A percentile compares a stretch with the other conserved stretches of the same genome.
These are phyloP conservation scores for Psilocybe mexicana DNA, from an alignment of 1,284 basidiomycete species.

Conservation along the genomic window DNA sequence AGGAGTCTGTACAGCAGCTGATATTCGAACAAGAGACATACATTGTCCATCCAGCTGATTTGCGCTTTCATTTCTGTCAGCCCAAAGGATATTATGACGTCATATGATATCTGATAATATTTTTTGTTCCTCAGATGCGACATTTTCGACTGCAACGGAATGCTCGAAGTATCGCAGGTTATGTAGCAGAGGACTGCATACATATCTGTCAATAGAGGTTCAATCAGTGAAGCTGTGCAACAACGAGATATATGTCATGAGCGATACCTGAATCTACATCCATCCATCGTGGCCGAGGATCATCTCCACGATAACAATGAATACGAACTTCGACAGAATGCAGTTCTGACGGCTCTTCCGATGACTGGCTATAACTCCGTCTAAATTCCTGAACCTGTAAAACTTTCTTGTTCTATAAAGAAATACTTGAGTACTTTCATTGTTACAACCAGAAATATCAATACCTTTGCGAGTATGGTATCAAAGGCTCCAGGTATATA, in stretches of 20 bases:
- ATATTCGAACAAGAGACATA: constrained; percentile 2
- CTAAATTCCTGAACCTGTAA: constrained; percentile 27
- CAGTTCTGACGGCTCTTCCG: constrained; percentile 5
- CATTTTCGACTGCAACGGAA: constrained; percentile 22
- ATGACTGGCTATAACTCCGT: constrained; percentile 10
- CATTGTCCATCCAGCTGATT: constrained; percentile 45
- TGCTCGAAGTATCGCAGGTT: constrained; percentile 35
- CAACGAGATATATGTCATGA: constrained; percentile 1
- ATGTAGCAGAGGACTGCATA: constrained; percentile 41
- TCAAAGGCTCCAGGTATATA: constrained; percentile 26
- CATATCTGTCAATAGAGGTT: constrained; percentile 23
- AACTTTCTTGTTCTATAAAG: constrained; percentile 22
- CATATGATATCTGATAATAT: constrained; percentile 38
- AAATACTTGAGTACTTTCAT: neutral
- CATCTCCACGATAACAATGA: constrained; percentile 39
- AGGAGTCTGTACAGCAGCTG: no score
- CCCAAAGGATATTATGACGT: constrained; percentile 45
- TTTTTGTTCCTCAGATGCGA: constrained; percentile 13
- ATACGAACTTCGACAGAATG: constrained; percentile 31
- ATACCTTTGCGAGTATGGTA: constrained; percentile 28
- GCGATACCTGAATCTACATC: constrained; percentile 40
- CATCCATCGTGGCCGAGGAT: constrained; percentile 11
- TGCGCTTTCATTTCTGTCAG: constrained; percentile 48
- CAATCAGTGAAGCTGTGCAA: constrained; percentile 21
- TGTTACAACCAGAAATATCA: neutral